phyloP scores from a whole-genome alignment of 2,329 filamentous ascomycete genomes.

The Paradendryphiella salina region DNA sequence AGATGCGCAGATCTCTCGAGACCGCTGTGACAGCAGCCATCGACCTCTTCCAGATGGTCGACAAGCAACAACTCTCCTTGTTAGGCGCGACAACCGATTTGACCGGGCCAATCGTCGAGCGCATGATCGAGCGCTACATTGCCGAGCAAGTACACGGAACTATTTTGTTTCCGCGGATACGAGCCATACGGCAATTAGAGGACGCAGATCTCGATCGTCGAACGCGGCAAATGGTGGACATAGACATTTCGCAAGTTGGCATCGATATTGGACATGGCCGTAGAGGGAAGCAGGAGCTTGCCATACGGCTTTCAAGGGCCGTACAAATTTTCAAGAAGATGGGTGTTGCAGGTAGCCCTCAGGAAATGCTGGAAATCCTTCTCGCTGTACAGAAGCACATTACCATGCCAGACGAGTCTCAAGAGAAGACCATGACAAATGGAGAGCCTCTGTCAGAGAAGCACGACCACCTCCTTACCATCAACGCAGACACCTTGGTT shows the following conservation, averaged over 20 bases:
- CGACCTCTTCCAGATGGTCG: constrained; percentile 91
- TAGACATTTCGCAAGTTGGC: constrained; percentile 93
- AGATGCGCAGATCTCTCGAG: constrained; percentile 86
- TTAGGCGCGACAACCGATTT: constrained; percentile 91
- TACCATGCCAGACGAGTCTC: constrained; percentile 60
- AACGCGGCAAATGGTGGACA: constrained; percentile 87
- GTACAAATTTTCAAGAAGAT: constrained; percentile 91
- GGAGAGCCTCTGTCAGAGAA: constrained; percentile 53
- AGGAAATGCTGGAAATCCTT: constrained; percentile 84
- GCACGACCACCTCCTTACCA: constrained; percentile 60
- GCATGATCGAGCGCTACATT: constrained; percentile 92
- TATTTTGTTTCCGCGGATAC: constrained; percentile 81
- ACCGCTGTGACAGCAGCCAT: constrained; percentile 92
- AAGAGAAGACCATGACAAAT: constrained; percentile 20
- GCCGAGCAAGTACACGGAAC: constrained; percentile 87
- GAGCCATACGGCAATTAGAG: constrained; percentile 74
- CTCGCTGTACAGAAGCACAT: constrained; percentile 81
- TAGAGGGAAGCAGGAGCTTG: constrained; percentile 78
- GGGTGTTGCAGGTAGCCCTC: constrained; percentile 73
- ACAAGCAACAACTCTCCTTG: constrained; percentile 91
- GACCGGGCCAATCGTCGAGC: constrained; percentile 88
- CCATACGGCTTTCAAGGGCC: constrained; percentile 73
- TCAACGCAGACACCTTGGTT: constrained; percentile 89
- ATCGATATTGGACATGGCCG: constrained; percentile 80
- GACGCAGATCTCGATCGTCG: constrained; percentile 87